Conservation (phyloP, 1,139 yeast genomes). For the Zygoascus sp. region DNA sequence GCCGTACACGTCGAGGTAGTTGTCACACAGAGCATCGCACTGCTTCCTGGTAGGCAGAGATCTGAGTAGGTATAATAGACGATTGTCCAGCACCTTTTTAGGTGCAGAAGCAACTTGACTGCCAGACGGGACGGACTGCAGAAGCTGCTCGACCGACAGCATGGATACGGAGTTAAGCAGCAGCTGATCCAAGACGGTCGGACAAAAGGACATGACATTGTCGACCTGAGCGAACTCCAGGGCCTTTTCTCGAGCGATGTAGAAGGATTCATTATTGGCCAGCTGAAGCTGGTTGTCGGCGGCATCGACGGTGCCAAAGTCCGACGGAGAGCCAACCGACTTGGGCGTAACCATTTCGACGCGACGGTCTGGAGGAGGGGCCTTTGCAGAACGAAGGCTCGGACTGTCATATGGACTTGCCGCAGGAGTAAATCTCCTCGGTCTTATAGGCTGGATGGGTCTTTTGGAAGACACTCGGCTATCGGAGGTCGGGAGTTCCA, state of each 20-base stretch:
- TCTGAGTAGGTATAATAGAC: slow-evolving; percentile 4
- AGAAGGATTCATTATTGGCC: not conserved
- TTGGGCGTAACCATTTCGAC: not conserved
- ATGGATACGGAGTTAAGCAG: slow-evolving; percentile 5
- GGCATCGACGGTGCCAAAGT: not conserved
- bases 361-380: not conserved
- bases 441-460: not conserved
- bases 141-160: slow-evolving; percentile 9
- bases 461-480: not conserved
- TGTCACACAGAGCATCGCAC: not conserved
- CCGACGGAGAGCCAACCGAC: not conserved
- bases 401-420: not conserved
- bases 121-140: not conserved
- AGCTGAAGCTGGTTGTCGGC: not conserved
- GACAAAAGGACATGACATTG: not conserved
- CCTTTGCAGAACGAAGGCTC: not conserved
- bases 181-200: slow-evolving; percentile 8
- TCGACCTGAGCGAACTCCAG: not conserved
- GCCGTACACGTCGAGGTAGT: slow-evolving; percentile 4
- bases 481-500: not conserved
- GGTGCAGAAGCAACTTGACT: not conserved
- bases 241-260: not conserved
- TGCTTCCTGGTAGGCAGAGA: slow-evolving; percentile 5
- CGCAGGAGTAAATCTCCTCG: not conserved
- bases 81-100: not conserved